phyloP scores from a whole-genome alignment of 176 grass and related monocot genomes.

The Ensete ventricosum region DNA sequence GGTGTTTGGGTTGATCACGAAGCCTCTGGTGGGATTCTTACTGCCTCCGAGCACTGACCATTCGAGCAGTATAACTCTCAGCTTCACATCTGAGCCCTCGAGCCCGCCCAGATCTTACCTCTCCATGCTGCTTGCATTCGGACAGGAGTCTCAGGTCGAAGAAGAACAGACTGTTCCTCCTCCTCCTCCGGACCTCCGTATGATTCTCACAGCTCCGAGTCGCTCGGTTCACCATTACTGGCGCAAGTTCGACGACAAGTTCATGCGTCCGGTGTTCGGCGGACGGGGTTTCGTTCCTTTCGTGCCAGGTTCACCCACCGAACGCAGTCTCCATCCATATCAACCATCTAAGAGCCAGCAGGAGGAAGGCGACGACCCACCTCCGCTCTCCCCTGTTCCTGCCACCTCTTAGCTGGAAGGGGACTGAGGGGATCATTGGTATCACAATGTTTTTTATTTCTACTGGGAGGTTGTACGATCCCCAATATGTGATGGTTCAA shows the following conservation, averaged over 20 bases:
- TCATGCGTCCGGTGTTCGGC: constrained; percentile 83
- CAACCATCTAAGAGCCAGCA: not conserved
- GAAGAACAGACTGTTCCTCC: constrained; percentile 23
- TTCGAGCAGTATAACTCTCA: constrained; percentile 1
- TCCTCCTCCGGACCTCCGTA: constrained; percentile 40
- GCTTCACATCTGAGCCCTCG: constrained; percentile 32
- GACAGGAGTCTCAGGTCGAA: constrained; percentile 45
- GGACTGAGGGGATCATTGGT: not conserved
- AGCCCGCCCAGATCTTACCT: constrained; percentile 46
- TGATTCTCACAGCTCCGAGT: constrained; percentile 45
- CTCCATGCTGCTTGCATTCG: constrained; percentile 47
- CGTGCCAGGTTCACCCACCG: constrained; percentile 71
- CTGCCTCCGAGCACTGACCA: constrained; percentile 36
- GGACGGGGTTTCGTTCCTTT: constrained; percentile 76
- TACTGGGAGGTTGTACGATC: not conserved
- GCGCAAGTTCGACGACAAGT: constrained; percentile 76
- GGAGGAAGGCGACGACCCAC: not conserved
- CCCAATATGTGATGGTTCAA: not conserved
- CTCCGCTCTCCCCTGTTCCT: not conserved
- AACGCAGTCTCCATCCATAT: constrained; percentile 27
- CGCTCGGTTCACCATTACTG: constrained; percentile 75
- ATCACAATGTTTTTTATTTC: not conserved
- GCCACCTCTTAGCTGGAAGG: too few species aligned
- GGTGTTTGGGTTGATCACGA: constrained; percentile 85
- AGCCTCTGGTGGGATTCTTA: constrained; percentile 58